Conservation (phyloP, 768 basidiomycete species). For the Boletus sp. region DNA sequence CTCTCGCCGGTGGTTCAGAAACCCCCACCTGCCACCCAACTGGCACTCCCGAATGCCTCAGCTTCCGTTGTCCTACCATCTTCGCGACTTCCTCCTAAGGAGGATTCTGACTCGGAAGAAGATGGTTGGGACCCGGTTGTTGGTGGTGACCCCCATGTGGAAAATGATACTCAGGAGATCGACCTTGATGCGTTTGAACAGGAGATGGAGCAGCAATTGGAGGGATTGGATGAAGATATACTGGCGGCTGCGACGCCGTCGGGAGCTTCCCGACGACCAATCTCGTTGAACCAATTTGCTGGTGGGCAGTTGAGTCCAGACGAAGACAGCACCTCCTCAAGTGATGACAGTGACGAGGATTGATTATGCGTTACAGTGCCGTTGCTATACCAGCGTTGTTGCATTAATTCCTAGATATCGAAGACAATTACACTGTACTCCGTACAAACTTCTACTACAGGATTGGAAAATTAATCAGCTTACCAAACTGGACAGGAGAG, state of each 20-base stretch:
- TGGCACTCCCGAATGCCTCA: conserved; percentile 41
- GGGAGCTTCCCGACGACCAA: conserved; percentile 38
- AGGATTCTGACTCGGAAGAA: conserved; percentile 45
- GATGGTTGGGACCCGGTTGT: conserved; percentile 54
- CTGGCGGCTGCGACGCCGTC: conserved; percentile 41
- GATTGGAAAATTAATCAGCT: background rate
- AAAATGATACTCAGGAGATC: conserved; percentile 34
- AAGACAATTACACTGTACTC: conserved; percentile 3
- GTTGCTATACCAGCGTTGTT: conserved; percentile 5
- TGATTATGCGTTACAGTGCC: conserved; percentile 19
- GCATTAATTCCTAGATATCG: conserved; percentile 4
- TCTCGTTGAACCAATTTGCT: conserved; percentile 51
- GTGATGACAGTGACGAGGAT: conserved; percentile 56
- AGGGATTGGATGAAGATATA: conserved; percentile 51
- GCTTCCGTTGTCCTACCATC: conserved; percentile 32
- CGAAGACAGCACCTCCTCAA: conserved; percentile 53
- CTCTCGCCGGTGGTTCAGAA: conserved; percentile 23
- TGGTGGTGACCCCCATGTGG: conserved; percentile 22
- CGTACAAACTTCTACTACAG: background rate
- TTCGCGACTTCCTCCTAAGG: conserved; percentile 26
- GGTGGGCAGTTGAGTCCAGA: conserved; percentile 40
- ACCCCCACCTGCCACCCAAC: conserved; percentile 16
- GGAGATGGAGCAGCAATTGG: conserved; percentile 37
- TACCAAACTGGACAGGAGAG: conserved; percentile 35
- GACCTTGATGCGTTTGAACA: conserved; percentile 35